Base-by-base conservation (phyloP, 306 rosid genomes). In the Cicer judaicum region DNA sequence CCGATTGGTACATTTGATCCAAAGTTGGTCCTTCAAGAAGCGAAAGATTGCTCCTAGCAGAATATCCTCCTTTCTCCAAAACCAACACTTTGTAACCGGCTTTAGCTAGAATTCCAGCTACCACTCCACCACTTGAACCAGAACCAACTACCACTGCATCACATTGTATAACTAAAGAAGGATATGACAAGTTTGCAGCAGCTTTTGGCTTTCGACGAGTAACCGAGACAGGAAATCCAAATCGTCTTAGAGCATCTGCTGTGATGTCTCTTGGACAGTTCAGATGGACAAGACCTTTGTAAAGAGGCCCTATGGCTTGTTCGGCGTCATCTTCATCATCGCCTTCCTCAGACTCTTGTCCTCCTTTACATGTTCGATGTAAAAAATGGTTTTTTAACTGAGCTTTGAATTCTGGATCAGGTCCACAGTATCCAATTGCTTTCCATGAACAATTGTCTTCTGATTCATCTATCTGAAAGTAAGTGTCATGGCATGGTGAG, bases 91-190 rank as follows among this genome's bases (percentile, higher is more conserved):
- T 92, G 83, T 88, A 88, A 34, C 93, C 96, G 0, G 94, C 98
- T 54, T 76, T 81, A 0, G 96, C 93, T 1, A 92, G 82, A 49
- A 86, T 91, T 1, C 98, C 94, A 8, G 96, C 93, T 15, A 83
- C 79, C 5, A 92, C 87, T 0, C 93, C 91, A 1, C 98, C 98
- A 5, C 98, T 94, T 1, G 94, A 90, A 59, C 98, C 96, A 0
- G 98, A 88, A 70, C 98, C 98, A 61, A 90, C 83, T 0, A 92
- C 91, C 14, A 90, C 91, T 0, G 85, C 96, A 43, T 92, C 98
- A 49, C 98, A 90, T 79, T 64, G 78, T 66, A 88, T 84, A 10
- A 79, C 83, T 16, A 92, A 61, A 62, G 85, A 89, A 55, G 95
- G 95, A 44, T 75, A 70, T 10, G 84, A 73, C 5, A 78, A 2